Base-by-base conservation (phyloP, 352 stramenopile genomes). In the Phytophthora palmivora region DNA sequence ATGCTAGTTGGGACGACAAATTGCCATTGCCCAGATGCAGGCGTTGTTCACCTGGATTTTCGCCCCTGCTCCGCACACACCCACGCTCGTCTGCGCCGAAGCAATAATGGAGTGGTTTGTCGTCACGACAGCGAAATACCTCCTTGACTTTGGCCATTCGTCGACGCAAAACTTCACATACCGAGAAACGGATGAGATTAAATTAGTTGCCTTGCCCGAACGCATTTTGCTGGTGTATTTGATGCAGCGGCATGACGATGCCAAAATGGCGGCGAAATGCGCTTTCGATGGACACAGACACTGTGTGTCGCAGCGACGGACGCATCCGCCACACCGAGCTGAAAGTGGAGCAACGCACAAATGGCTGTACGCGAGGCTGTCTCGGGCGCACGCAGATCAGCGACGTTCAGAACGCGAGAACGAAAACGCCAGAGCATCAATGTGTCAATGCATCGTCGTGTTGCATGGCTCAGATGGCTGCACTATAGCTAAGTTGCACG, bases 41-140 rank as follows among this genome's bases (percentile, higher is more conserved):
- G 21, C 18, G 38, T 21, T 12, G 2, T 14, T 6, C 21, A 33
- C 22, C 51, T 68, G 59, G 59, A 68, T 68, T 68, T 44, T 63
- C 59, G 59, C 26, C 52, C 54, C 52, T 68, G 51, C 59, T 68
- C 43, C 59, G 21, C 52, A 68, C 59, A 30, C 52, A 68, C 59
- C n/a, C 4, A 37, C 22, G 48, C 48, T 47, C 44, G 57, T 65
- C 48, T 59, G 56, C 45, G 24, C 26, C 36, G 36, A 64, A 34
- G 42, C 37, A 19, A 38, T 49, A 30, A 37, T 44, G 7, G 7
- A 34, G 24, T 28, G 24, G 37, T 16, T 36, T 56, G 44, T 46
- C 21, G 19, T 43, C 26, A 28, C 14, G 38, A 32, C 39, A 28
- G 16, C 42, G 43, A 26, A 33, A n/a, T n/a, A n/a, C n/a, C n/a